Evolutionary conservation across 257 asterid species (phyloP).

Genomic region (Salvia miltiorrhiza): DNA sequence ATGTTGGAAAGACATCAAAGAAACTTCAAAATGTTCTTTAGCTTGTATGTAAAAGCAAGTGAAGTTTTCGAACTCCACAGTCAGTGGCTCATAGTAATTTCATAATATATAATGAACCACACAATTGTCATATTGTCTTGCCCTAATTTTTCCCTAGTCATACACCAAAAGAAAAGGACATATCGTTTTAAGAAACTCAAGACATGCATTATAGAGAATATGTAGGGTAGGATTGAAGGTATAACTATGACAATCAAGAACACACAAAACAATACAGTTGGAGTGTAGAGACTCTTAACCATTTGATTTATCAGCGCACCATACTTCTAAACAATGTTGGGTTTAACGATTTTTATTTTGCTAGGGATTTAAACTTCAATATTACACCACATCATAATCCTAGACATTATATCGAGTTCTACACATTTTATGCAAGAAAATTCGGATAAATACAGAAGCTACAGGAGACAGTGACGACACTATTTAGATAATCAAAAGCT

Average conservation of each 20-base stretch:
- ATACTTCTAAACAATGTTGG: neutral
- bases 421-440: neutral
- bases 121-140: neutral
- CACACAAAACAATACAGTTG: neutral
- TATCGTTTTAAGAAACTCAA: neutral
- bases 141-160: neutral
- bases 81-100: neutral
- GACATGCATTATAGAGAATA: neutral
- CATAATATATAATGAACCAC: too few relatives aligned
- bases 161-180: too few relatives aligned
- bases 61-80: neutral
- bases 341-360: neutral
- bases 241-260: neutral
- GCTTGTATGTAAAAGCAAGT: neutral
- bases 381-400: neutral
- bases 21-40: neutral
- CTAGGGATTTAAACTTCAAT: neutral
- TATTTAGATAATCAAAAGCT: neutral
- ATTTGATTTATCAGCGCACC: conserved; percentile 1
- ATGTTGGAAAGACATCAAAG: neutral
- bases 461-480: neutral
- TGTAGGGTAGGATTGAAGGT: neutral
- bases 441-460: neutral
- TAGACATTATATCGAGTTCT: neutral
- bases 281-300: neutral